Conservation (phyloP, 306 rosid species). For the Glycine tomentella region DNA sequence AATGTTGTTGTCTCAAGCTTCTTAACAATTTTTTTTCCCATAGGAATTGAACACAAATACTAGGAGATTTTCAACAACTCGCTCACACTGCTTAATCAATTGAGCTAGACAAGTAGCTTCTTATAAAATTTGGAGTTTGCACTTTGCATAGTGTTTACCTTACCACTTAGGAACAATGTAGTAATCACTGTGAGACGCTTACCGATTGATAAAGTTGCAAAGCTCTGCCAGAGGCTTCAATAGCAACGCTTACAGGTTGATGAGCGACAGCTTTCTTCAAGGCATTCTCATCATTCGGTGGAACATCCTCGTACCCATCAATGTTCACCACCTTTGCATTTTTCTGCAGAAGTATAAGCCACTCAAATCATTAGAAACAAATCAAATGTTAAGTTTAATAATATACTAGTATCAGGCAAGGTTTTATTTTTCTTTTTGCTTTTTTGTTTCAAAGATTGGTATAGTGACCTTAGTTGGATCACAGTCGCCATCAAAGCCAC, state of each 20-base stretch:
- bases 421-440: neutral
- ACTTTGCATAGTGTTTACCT: no score
- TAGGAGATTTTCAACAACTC: no score
- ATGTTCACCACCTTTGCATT: conserved; percentile 75
- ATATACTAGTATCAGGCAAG: neutral
- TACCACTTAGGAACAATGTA: neutral
- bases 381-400: conserved; percentile 19
- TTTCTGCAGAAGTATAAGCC: conserved; percentile 44
- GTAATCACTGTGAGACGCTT: neutral
- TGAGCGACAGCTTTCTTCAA: conserved; percentile 60
- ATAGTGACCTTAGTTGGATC: conserved; percentile 58
- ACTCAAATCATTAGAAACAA: conserved; percentile 11
- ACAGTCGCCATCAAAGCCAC: conserved; percentile 63
- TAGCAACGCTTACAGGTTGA: conserved; percentile 60
- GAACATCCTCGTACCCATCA: conserved; percentile 90
- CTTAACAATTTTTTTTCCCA: no score
- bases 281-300: conserved; percentile 59
- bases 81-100: no score
- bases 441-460: neutral
- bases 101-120: neutral
- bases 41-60: no score
- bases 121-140: neutral
- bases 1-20: neutral
- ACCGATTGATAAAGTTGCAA: conserved; percentile 70
- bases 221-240: conserved; percentile 70